Conservation (phyloP, 228 moss, liverwort and hornwort species). For the Sphagnum fallax region DNA sequence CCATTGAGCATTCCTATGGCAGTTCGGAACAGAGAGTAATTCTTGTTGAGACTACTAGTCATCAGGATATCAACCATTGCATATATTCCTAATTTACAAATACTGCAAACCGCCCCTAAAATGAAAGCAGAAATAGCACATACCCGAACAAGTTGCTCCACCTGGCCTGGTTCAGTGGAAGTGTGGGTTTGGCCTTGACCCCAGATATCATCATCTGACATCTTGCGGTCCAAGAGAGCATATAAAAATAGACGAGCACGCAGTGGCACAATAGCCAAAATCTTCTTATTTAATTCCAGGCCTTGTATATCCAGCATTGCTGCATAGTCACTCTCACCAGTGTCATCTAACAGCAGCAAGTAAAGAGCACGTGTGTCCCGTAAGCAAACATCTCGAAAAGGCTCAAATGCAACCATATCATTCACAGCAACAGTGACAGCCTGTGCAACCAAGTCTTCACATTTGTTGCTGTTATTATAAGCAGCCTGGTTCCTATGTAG, state of each 20-base stretch:
- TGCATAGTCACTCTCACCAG: constrained; percentile 85
- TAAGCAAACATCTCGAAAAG: constrained; percentile 93
- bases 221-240: constrained; percentile 80
- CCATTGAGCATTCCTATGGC: no score
- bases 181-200: constrained; percentile 48
- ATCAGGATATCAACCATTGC: no score
- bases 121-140: background rate
- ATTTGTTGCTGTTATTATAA: constrained; percentile 38
- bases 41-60: no score
- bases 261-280: constrained; percentile 69
- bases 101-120: no score
- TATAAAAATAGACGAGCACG: constrained; percentile 90
- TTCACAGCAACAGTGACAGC: constrained; percentile 73
- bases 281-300: constrained; percentile 61
- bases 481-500: constrained; percentile 68
- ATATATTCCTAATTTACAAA: no score
- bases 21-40: no score
- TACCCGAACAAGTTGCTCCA: constrained; percentile 85
- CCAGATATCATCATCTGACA: constrained; percentile 81
- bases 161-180: constrained; percentile 71
- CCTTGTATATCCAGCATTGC: constrained; percentile 81
- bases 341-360: constrained; percentile 66
- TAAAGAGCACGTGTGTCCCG: constrained; percentile 80
- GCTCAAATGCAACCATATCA: constrained; percentile 93
- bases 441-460: constrained; percentile 75